A percentile compares a stretch with the other conserved stretches of the same genome.
phyloP scores from a whole-genome alignment of 2,329 filamentous ascomycete genomes.

The Fusarium albosuccineum region DNA sequence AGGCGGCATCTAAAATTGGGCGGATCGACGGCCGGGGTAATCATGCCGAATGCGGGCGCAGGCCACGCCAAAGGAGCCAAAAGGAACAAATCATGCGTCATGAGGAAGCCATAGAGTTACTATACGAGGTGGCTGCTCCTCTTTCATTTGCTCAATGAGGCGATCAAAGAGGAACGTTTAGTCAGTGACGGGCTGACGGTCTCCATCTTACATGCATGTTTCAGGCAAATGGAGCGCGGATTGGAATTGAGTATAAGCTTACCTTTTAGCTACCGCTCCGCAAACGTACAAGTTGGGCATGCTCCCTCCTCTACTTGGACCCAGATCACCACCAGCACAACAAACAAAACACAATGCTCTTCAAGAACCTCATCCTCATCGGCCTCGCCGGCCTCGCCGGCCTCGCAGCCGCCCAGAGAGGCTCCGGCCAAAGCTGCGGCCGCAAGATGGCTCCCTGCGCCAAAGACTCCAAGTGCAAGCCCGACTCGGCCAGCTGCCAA shows the following conservation, averaged over 20 bases:
- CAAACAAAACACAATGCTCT: conserved; percentile 40
- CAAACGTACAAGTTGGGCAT: conserved; percentile 5
- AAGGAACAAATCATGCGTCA: conserved; percentile 19
- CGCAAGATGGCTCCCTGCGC: conserved; percentile 48
- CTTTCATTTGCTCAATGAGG: conserved; percentile 9
- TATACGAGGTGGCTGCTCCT: conserved; percentile 37
- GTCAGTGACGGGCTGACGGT: neutral
- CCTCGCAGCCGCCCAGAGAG: conserved; percentile 13
- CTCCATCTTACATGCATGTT: conserved; percentile 5
- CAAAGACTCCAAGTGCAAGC: conserved; percentile 43
- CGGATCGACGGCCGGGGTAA: neutral
- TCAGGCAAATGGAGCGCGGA: neutral
- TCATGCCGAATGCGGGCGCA: neutral
- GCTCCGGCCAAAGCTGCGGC: conserved; percentile 43
- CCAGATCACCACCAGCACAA: neutral
- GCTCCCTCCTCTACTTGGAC: conserved; percentile 3
- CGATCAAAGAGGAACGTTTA: neutral
- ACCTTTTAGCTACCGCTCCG: neutral
- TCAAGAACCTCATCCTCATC: conserved; percentile 35
- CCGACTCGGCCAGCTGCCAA: conserved; percentile 40
- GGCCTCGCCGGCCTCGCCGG: conserved; percentile 36
- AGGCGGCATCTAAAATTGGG: conserved; percentile 17
- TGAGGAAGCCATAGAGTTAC: neutral
- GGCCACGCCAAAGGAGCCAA: neutral
- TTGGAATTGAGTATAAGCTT: conserved; percentile 16